Evolutionary conservation across 257 asterid species (phyloP), one percentile per base, ranked within the genome.

Genomic region (Salvia miltiorrhiza): DNA sequence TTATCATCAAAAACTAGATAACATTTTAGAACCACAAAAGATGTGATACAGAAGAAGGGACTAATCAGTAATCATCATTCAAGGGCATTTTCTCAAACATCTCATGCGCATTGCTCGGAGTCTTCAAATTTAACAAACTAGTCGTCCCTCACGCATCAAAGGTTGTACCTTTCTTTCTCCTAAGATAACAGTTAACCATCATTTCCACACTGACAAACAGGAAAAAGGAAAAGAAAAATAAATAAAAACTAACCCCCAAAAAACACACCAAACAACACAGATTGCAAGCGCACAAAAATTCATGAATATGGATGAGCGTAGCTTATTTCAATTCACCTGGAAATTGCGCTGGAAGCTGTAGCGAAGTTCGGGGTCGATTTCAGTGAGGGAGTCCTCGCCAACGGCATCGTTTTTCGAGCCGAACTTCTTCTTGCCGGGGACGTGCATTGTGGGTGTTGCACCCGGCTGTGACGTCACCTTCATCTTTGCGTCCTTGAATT

Each of bases 291-390:
- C 23, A 32, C 9, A 67, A 20, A 56, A 9, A 16, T 4, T 9
- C 9, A 16, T 20, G 45, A 37, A 16, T 13, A 44, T 37, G 30
- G 35, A 28, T 28, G 37, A 35, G 19, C 8, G 40, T 7, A 30
- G 35, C 37, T 24, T 63, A 1, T 32, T 37, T 19, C 14, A 70
- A 40, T 61, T 49, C 44, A 90, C 97, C 96, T 93, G 95, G 74
- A 77, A 87, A 65, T 93, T 93, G 65, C 99, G 96, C 87, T 93
- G 97, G 88, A 93, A 93, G 83, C 89, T 79, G 86, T 93, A 90
- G 26, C 99, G 97, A 14, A 93, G 79, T 32, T 93, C 96, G 26
- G 97, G 89, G 76, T 93, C 99, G 54, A 93, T 90, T 75, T 90
- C 90, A 47, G 79, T 19, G 62, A 72, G 84, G 20, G 92, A 82